Base-by-base conservation (phyloP, 139 green algal genomes). In the Picochlorum costavermella region DNA sequence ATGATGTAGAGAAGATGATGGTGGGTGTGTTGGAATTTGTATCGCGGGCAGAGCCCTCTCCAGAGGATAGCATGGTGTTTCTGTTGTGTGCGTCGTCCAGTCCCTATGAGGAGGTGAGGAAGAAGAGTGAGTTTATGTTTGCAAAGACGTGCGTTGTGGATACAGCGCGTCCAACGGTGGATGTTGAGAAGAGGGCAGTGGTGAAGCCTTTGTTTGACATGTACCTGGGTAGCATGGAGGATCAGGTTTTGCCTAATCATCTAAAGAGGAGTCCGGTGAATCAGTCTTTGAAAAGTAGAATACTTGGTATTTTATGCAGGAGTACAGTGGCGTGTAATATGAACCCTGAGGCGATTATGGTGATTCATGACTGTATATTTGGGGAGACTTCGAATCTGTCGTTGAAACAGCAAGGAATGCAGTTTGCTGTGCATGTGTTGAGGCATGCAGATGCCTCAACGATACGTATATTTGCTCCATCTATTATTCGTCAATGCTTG, bases 361-460 rank as follows among this genome's bases (percentile, higher is more conserved):
- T 68, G 2, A 64, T 84, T 12, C 68, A 71, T 5, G 70, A 61
- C 8, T 87, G 81, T 64, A 46, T 91, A 14, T 88, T 80, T 56
- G 76, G 77, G 13, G 26, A 58, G 1, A 33, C 48, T 8, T 65
- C 71, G 28, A 83, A 63, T 10, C 55, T 60, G 8, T 69, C 82
- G 16, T 68, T 95, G 44, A 79, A 80, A 62, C 70, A 82, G 64
- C 56, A 69, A 30, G 89, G 87, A 44, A 91, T 95, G 81, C 85
- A 96, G 83, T 89, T 96, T 78, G 77, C 85, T 5, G 89, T 88
- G 17, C 94, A 85, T 85, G 64, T 91, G 30, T 80, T 93, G 59
- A 82, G 82, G 76, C 86, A 96, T 61, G 84, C 84, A 1, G 55
- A 50, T 0, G 23, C 73, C 1, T 60, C 78, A 44, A 80, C 86